Evolutionary conservation across 148 eudicot genomes (phyloP), one percentile per base, ranked within the genome.

Genomic region (Persicaria tinctoria): DNA sequence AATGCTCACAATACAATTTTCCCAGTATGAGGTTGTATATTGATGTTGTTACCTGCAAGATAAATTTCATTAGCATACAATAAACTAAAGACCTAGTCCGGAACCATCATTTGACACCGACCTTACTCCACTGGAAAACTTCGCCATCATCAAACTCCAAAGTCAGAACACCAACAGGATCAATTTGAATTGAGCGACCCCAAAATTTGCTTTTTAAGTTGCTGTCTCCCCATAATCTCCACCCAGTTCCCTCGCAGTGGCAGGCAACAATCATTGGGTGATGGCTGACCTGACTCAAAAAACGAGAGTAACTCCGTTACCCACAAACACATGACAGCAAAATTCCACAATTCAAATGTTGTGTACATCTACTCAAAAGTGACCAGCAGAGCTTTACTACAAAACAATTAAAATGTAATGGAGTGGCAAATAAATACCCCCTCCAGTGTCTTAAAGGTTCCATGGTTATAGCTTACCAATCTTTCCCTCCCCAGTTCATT

Each of bases 61-160:
- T 13, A 44, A 41, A 41, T 1, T 66, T 44, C 48, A 41, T 66
- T 47, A 66, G 5, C 46, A 66, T 16, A 66, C 5, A 47, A 66
- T 14, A 63, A 23, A 17, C 48, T 66, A 12, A 44, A 41, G 17
- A 38, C 1, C 17, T 38, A 11, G 12, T 12, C 13, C 70, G 14
- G 9, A 66, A 41, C 13, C 46, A 66, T 66, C 70, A 66, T 13
- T 63, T 32, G 48, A 44, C 18, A 44, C 70, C 70, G 12, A 71
- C 74, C 74, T 71, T 71, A 27, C 74, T 71, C 74, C 74, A 71
- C 74, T 71, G 74, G 54, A 71, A 71, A 50, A 71, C 74, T 32
- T 71, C 74, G 9, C 74, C 74, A 48, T 71, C 74, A 18, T 71
- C 74, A 48, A 71, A 71, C 41, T 71, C 74, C 55, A 71, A 2